Evolutionary conservation across 169 alveolate species (phyloP), one percentile per base, ranked within the genome.

Genomic region (Eimeria necatrix): DNA sequence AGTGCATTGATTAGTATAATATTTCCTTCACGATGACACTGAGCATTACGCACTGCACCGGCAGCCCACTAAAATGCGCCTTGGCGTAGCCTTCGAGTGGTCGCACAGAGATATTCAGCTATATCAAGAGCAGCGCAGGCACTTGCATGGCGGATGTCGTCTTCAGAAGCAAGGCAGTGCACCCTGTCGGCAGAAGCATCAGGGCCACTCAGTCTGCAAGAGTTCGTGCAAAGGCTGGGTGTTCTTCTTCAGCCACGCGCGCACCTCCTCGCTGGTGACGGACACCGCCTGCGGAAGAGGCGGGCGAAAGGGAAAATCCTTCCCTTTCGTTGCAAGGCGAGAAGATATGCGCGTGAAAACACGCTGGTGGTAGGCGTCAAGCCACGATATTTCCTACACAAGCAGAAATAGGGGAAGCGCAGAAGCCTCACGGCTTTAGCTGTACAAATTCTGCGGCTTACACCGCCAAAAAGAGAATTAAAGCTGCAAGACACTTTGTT

Each of bases 301-400:
- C 8, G 70, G 80, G 76, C 83, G 10, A 53, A 60, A 91, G 84
- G 80, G 68, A 71, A 14, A 51, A 49, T 53, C 68, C 89, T 70
- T 26, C 53, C 41, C 76, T 22, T 51, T 60, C 56, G 80, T 24
- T 59, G 76, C 32, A 9, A 90, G 95, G 56, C 71, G 94, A 64
- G 59, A 52, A 4, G 78, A 94, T 9, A 94, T 83, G 70, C 91
- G 92, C 56, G 85, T 78, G 74, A 76, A 84, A 4, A 95, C 96
- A 6, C 73, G 83, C 22, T 49, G 70, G 88, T 95, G 97, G 32
- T 93, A 95, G 4, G 78, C 93, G 56, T 95, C 85, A 51, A 95
- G 59, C 97, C 97, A 95, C 71, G 76, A 51, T 16, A 24, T 48
- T 51, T 95, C 92, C 92, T 85, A 71, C 24, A 81, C 46, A 56